A percentile compares a stretch with the other conserved stretches of the same genome.
phyloP scores from a whole-genome alignment of 345 rosid genomes.

The Cochlearia excelsa region DNA sequence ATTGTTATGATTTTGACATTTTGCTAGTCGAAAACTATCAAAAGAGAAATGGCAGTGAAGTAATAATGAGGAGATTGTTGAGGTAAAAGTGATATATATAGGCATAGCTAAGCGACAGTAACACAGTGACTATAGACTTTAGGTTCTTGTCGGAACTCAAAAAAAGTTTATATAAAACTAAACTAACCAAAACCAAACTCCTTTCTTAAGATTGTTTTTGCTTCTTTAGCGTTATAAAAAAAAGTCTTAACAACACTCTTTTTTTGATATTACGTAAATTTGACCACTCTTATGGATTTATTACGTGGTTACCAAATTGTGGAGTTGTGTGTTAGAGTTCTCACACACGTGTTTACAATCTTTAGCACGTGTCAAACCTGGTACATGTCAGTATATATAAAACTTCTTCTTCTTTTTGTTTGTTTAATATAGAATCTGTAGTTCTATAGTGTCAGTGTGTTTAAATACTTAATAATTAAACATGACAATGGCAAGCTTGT shows the following conservation, averaged over 20 bases:
- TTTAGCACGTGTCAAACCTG: slow-evolving; percentile 38
- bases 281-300: neutral
- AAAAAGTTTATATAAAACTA: slow-evolving; percentile 17
- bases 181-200: slow-evolving; percentile 14
- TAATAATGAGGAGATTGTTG: slow-evolving; percentile 23
- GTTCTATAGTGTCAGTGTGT: slow-evolving; percentile 6
- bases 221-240: no score
- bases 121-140: neutral
- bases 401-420: slow-evolving; percentile 6
- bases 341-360: slow-evolving; percentile 35
- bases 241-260: no score
- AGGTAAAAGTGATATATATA: slow-evolving; percentile 5
- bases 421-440: slow-evolving; percentile 16
- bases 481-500: slow-evolving; percentile 19
- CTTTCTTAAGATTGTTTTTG: neutral
- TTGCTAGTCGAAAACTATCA: slow-evolving; percentile 5
- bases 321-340: neutral
- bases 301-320: slow-evolving; percentile 4
- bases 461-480: slow-evolving; percentile 10
- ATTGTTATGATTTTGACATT: slow-evolving; percentile 3
- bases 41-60: slow-evolving; percentile 3
- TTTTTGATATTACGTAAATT: neutral
- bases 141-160: slow-evolving; percentile 31
- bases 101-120: slow-evolving; percentile 17
- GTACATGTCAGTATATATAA: slow-evolving; percentile 32